Base-by-base conservation (phyloP, 805 yeast genomes). In the Kodamaea nitidulidarum region DNA sequence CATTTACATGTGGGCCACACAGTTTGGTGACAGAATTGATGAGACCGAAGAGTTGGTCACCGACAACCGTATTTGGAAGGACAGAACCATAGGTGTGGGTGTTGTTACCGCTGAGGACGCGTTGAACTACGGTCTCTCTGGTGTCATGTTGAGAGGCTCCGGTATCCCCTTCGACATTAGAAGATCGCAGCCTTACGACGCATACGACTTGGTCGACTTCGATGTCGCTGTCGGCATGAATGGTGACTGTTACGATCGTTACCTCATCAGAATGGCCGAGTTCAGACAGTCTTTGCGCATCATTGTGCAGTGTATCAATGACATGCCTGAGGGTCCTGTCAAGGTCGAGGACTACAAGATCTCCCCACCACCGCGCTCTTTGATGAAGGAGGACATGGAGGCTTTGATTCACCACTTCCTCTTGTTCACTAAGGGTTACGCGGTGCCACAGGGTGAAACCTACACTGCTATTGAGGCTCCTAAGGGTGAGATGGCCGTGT, bases 1-100 rank as follows among this genome's bases (percentile, higher is more conserved):
- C 60, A 87, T 87, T 49, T 87, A 84, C 65, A 86, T 86, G 91
- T 87, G 95, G 95, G 95, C 95, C 41, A 87, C 95, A 16, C 95
- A 87, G 70, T 87, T 87, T 52, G 95, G 95, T 59, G 95, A 87
- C 69, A 79, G 95, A 70, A 67, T 87, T 50, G 95, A 87, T 62
- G 95, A 87, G 65, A 81, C 84, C 47, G 95, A 87, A 69, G 95
- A 87, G 66, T 75, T 87, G 67, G 74, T 83, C 48, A 85, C 95
- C 35, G 95, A 85, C 58, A 87, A 87, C 67, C 82, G 95, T 68
- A 87, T 87, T 63, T 87, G 95, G 95, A 83, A 81, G 67, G 84
- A 82, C 60, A 81, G 95, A 71, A 84, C 95, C 17, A 65, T 79
- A 41, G 88, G 79, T 50, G 81, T 87, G 45, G 95, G 95, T 54